Conservation (phyloP, 2,329 filamentous ascomycete species). For the Trichoderma koningii region DNA sequence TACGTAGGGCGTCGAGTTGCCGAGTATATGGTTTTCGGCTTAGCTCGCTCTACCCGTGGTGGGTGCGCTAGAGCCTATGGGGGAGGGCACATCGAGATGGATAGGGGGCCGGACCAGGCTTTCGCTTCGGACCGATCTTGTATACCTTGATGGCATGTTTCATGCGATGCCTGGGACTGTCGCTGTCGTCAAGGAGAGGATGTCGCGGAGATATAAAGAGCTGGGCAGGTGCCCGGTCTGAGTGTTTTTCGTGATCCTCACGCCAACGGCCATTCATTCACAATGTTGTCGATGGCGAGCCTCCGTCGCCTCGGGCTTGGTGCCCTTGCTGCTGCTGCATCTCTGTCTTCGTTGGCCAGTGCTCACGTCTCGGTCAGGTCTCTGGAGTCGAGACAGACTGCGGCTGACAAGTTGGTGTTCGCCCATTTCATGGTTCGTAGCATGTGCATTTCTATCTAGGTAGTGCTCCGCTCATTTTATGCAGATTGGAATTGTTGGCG, state of each 20-base stretch:
- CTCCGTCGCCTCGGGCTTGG: conserved; percentile 29
- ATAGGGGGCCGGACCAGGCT: neutral
- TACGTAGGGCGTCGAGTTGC: neutral
- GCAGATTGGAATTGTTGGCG: conserved; percentile 48
- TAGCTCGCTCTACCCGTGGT: neutral
- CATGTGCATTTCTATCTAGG: neutral
- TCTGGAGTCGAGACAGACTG: conserved; percentile 29
- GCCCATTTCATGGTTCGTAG: conserved; percentile 47
- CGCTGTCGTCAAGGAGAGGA: neutral
- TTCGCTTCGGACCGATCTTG: conserved; percentile 25
- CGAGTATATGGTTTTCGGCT: conserved; percentile 14
- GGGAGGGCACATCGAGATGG: neutral
- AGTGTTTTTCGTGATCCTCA: neutral
- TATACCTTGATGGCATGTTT: conserved; percentile 11
- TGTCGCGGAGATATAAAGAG: conserved; percentile 9
- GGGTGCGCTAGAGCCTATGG: neutral
- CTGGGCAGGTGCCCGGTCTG: neutral
- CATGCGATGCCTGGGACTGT: conserved; percentile 4
- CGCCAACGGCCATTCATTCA: conserved; percentile 7
- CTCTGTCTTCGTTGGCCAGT: conserved; percentile 26
- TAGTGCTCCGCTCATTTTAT: neutral
- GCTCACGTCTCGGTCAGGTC: conserved; percentile 20
- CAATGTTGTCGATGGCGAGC: conserved; percentile 27
- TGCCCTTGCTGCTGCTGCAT: conserved; percentile 28
- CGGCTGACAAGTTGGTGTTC: conserved; percentile 40